These are phyloP conservation scores for Chaetomiaceae sp. DNA, from an alignment of 2,329 filamentous ascomycete genomes.

Conservation along the genomic window DNA sequence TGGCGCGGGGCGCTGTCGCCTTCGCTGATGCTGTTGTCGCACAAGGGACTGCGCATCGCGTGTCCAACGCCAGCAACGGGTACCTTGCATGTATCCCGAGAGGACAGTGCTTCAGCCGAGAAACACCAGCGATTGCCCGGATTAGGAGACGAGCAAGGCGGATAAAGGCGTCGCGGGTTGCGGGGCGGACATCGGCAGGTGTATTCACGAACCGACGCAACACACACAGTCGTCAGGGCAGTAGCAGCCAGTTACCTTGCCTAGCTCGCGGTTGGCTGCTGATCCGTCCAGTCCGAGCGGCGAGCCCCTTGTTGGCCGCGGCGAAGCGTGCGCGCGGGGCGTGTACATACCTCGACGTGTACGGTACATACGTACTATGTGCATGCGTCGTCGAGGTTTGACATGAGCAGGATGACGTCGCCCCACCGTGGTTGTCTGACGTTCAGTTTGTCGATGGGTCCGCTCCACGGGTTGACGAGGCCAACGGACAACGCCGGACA, in stretches of 20 bases:
- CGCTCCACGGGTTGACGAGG: too few species aligned
- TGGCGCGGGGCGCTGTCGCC: not conserved
- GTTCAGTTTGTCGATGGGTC: not conserved
- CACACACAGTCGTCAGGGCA: not conserved
- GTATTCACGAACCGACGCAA: not conserved
- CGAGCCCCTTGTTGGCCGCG: too few species aligned
- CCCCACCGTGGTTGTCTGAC: constrained; percentile 8
- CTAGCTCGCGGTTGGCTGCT: not conserved
- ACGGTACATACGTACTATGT: too few species aligned
- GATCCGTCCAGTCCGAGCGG: constrained; percentile 18
- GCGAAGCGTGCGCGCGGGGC: too few species aligned
- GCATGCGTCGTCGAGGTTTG: too few species aligned
- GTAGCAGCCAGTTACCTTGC: not conserved
- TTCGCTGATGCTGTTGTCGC: not conserved
- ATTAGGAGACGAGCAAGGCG: constrained; percentile 16
- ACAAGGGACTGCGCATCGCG: not conserved
- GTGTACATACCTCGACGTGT: too few species aligned
- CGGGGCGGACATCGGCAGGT: constrained; percentile 9
- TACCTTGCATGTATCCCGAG: constrained; percentile 27
- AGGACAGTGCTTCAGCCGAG: constrained; percentile 24
- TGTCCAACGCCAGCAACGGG: constrained; percentile 14
- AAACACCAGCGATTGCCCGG: constrained; percentile 7
- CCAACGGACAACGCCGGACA: constrained; percentile 8
- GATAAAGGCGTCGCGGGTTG: constrained; percentile 21
- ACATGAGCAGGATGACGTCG: constrained; percentile 12